Evolutionary conservation across 75 land plant genomes (phyloP).

Genomic region (Chamaecyparis obtusa): DNA sequence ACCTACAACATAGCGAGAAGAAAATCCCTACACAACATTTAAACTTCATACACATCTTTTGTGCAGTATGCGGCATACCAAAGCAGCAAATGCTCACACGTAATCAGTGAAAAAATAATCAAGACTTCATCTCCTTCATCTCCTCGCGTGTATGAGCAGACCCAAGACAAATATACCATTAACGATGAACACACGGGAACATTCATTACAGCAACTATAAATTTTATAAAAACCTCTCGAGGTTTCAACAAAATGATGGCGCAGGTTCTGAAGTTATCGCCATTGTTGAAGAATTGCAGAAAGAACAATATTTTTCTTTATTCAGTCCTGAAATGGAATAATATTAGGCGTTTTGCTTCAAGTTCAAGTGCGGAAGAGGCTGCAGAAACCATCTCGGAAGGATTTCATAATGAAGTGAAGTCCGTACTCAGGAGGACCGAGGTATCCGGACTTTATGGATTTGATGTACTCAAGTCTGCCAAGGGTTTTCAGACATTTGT

Average conservation of each 20-base stretch:
- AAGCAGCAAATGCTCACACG: too few species aligned
- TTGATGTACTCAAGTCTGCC: conserved; percentile 65
- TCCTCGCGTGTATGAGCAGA: neutral
- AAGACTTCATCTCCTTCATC: too few species aligned
- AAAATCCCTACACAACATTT: too few species aligned
- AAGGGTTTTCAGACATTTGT: conserved; percentile 86
- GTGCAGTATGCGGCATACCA: too few species aligned
- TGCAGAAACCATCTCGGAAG: neutral
- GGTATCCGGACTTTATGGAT: conserved; percentile 82
- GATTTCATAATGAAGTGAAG: neutral
- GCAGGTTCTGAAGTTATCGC: neutral
- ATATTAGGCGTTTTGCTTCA: neutral
- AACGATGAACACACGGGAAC: neutral
- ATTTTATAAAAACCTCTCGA: neutral
- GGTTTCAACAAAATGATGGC: neutral
- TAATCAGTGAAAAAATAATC: too few species aligned
- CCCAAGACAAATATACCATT: neutral
- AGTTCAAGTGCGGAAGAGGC: neutral
- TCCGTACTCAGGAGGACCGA: conserved; percentile 19
- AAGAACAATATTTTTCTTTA: neutral
- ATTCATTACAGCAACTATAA: neutral
- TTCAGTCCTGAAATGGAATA: neutral
- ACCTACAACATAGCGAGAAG: too few species aligned
- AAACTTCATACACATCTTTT: too few species aligned
- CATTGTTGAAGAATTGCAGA: neutral